These are phyloP conservation scores for Phialophora tarda DNA, from an alignment of 2,329 filamentous ascomycete species.

Conservation along the genomic window DNA sequence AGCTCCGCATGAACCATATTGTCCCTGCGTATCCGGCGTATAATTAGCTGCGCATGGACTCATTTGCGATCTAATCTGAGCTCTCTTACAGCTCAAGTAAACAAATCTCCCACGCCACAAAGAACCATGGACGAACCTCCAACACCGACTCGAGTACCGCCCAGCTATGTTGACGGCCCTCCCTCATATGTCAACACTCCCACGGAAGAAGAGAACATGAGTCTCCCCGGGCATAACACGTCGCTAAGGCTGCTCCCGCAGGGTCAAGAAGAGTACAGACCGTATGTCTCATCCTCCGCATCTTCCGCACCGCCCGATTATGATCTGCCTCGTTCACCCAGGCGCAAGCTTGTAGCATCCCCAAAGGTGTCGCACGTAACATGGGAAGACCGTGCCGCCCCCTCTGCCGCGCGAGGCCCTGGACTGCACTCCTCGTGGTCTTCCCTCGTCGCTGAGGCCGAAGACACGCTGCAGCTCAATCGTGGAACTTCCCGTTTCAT, in stretches of 20 bases:
- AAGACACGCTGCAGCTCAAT: conserved; percentile 30
- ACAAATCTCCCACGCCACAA: conserved; percentile 20
- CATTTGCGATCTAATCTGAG: conserved; percentile 24
- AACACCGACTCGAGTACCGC: conserved; percentile 41
- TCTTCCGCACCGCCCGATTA: conserved; percentile 28
- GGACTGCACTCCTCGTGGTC: conserved; percentile 35
- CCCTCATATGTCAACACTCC: conserved; percentile 46
- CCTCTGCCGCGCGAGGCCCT: conserved; percentile 24
- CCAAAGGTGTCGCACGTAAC: conserved; percentile 32
- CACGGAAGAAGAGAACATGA: conserved; percentile 44
- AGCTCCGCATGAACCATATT: conserved; percentile 17
- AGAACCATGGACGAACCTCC: conserved; percentile 35
- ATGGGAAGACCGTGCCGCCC: conserved; percentile 28
- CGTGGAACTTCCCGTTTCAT: conserved; percentile 29
- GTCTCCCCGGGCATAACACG: conserved; percentile 45
- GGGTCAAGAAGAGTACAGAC: conserved; percentile 46
- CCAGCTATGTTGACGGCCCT: conserved; percentile 51
- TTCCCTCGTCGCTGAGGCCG: conserved; percentile 35
- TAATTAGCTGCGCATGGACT: conserved; percentile 29
- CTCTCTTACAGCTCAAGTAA: conserved; percentile 20
- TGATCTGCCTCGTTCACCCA: conserved; percentile 24
- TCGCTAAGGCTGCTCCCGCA: conserved; percentile 55
- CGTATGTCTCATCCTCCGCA: conserved; percentile 46
- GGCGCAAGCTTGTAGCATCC: conserved; percentile 35
- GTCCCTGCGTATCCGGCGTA: background rate